These are phyloP conservation scores for Elaeagnus macrophylla DNA, from an alignment of 306 rosid genomes.

Conservation along the genomic window DNA sequence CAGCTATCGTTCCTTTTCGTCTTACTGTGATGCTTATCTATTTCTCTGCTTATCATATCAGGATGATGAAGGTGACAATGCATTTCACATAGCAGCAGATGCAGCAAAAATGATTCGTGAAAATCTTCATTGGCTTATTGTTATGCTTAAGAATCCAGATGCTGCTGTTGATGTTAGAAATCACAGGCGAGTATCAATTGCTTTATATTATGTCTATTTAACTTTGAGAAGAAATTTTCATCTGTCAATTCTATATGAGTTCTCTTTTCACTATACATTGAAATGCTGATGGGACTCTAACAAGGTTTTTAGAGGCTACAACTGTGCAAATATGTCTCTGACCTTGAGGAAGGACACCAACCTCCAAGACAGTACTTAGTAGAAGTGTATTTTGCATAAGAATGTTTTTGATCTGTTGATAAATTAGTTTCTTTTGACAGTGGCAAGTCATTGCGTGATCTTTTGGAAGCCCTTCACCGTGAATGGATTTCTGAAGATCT, in stretches of 20 bases:
- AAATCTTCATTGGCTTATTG: slow-evolving; percentile 91
- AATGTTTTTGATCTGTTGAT: slow-evolving; percentile 8
- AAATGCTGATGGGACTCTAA: neutral
- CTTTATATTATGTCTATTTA: slow-evolving; percentile 9
- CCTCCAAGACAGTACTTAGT: no score
- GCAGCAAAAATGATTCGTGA: slow-evolving; percentile 95
- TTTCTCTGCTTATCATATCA: slow-evolving; percentile 24
- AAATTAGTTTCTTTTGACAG: slow-evolving; percentile 38
- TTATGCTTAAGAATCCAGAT: slow-evolving; percentile 71
- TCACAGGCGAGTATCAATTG: slow-evolving; percentile 58
- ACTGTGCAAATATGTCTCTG: no score
- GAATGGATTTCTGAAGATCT: slow-evolving; percentile 96
- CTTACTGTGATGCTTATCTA: slow-evolving; percentile 10
- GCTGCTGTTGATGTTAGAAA: slow-evolving; percentile 87
- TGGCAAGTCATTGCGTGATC: slow-evolving; percentile 85
- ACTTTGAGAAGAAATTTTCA: slow-evolving; percentile 7
- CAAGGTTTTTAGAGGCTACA: no score
- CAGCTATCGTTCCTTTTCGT: no score
- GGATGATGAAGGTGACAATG: slow-evolving; percentile 96
- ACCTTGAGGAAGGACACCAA: no score
- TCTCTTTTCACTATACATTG: slow-evolving; percentile 8
- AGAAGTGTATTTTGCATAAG: no score
- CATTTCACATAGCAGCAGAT: slow-evolving; percentile 94
- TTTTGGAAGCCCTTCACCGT: slow-evolving; percentile 84
- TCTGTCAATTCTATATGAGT: neutral